Conservation (phyloP, 1,284 basidiomycete genomes). For the Salmacisia buchloeana region DNA sequence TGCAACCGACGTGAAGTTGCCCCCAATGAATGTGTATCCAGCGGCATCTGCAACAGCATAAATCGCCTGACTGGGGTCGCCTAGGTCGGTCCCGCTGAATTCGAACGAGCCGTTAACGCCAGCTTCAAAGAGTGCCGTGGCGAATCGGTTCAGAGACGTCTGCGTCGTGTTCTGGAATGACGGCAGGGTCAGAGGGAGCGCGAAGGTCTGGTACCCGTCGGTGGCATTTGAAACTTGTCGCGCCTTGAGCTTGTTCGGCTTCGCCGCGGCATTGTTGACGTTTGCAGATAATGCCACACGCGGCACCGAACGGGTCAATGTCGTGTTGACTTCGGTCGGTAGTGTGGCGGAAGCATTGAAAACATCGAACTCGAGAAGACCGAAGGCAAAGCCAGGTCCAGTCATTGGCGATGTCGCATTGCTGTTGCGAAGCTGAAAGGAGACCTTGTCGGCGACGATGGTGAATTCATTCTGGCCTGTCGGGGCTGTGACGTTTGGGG, state of each 20-base stretch:
- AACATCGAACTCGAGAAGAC: slow-evolving; percentile 39
- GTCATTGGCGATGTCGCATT: slow-evolving; percentile 31
- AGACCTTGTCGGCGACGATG: slow-evolving; percentile 61
- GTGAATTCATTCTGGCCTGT: slow-evolving; percentile 66
- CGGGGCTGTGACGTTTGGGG: slow-evolving; percentile 56
- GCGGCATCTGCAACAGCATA: slow-evolving; percentile 56
- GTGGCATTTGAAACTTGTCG: not conserved
- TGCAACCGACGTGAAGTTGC: slow-evolving; percentile 62
- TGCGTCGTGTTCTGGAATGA: slow-evolving; percentile 54
- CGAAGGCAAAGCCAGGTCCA: slow-evolving; percentile 21
- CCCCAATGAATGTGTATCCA: slow-evolving; percentile 66
- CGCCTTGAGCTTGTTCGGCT: not conserved
- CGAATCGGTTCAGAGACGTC: slow-evolving; percentile 64
- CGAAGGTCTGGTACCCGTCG: not conserved
- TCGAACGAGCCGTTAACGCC: slow-evolving; percentile 32
- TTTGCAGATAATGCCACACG: not conserved
- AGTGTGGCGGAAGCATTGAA: slow-evolving; percentile 24
- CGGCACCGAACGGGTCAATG: slow-evolving; percentile 15
- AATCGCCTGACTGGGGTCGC: slow-evolving; percentile 48
- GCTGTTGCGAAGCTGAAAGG: slow-evolving; percentile 34
- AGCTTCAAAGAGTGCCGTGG: slow-evolving; percentile 57
- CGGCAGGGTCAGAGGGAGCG: not conserved
- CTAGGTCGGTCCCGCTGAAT: not conserved
- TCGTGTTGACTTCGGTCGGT: slow-evolving; percentile 23
- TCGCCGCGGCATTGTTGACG: not conserved